Base-by-base conservation (phyloP, 1,139 yeast species). In the Candida frijolesensis region DNA sequence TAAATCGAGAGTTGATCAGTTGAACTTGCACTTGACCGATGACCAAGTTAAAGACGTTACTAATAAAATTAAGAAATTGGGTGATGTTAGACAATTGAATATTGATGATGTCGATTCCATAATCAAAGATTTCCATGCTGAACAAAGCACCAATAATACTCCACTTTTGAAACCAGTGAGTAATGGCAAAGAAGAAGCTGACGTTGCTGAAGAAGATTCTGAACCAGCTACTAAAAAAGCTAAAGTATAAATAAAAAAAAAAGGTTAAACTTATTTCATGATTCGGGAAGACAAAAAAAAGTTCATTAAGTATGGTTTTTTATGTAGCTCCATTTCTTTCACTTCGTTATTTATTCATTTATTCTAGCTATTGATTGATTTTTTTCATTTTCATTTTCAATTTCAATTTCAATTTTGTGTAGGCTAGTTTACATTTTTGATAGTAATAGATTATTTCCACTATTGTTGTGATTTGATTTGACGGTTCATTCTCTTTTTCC, bases 51-150 rank as follows among this genome's bases (percentile, higher is more conserved):
- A 94, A 81, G 97, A 90, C 70, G 96, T 94, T 57, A 94, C 99
- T 42, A 79, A 80, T 60, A 92, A 92, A 81, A 91, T 94, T 71
- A 94, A 94, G 80, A 80, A 85, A 72, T 81, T 94, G 66, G 98
- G 98, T 60, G 99, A 94, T 68, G 91, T 94, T 50, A 86, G 98
- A 76, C 94, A 90, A 58, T 82, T 94, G 67, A 90, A 88, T 70
- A 92, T 94, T 62, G 98, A 94, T 67, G 99, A 94, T 74, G 98
- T 94, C 51, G 99, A 94, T 72, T 90, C 97, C 41, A 90, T 94
- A 62, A 92, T 94, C 69, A 90, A 92, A 74, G 96, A 91, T 60
- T 94, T 71, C 84, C 99, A 94, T 66, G 86, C 94, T 42, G 86
- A 81, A 57, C 71, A 83, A 53, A 51, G 65, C 41, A 69, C 76